Conservation (phyloP, 2,329 filamentous ascomycete genomes). For the Clarireedia hainanense region DNA sequence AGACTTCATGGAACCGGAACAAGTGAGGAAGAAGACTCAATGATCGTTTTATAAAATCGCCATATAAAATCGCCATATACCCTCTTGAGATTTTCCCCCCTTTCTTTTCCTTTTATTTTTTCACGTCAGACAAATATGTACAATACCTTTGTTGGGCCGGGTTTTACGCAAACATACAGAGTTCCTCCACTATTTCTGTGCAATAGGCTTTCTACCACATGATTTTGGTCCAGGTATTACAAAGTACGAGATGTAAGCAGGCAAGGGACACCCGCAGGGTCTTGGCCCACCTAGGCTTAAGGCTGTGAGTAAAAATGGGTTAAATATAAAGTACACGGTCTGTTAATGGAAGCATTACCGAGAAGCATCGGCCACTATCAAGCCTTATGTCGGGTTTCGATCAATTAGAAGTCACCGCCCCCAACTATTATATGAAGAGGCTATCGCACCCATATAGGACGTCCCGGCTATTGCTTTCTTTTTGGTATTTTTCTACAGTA, state of each 20-base stretch:
- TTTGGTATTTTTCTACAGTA: neutral
- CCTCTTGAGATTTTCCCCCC: slow-evolving; percentile 5
- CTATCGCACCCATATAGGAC: neutral
- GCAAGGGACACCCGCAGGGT: neutral
- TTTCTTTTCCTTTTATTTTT: neutral
- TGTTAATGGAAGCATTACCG: neutral
- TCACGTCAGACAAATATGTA: slow-evolving; percentile 1
- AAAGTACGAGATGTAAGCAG: slow-evolving; percentile 8
- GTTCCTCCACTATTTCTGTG: neutral
- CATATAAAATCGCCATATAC: slow-evolving; percentile 17
- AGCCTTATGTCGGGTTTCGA: neutral
- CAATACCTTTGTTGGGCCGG: neutral
- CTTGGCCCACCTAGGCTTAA: neutral
- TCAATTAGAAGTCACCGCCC: slow-evolving; percentile 3
- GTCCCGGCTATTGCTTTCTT: neutral
- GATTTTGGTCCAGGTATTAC: neutral
- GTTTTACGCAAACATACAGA: neutral
- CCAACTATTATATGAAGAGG: neutral
- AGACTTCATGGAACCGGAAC: slow-evolving; percentile 14
- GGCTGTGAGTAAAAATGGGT: neutral
- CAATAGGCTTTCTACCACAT: neutral
- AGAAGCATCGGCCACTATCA: neutral
- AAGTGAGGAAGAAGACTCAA: slow-evolving; percentile 20
- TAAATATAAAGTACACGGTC: neutral
- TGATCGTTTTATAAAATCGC: slow-evolving; percentile 20